These are phyloP conservation scores for Amanita muscaria DNA, from an alignment of 768 basidiomycete genomes.

Conservation along the genomic window DNA sequence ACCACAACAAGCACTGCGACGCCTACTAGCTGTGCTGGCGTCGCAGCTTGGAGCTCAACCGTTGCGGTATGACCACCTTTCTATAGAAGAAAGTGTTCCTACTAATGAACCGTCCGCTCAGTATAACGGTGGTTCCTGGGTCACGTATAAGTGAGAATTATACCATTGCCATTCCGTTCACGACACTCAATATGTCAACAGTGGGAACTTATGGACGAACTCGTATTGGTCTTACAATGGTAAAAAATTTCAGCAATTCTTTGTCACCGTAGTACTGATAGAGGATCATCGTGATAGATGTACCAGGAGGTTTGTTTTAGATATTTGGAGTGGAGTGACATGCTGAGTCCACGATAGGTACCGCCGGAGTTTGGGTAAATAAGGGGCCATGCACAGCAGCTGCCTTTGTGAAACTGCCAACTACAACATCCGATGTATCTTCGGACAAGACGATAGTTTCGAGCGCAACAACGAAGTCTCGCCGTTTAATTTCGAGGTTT, in stretches of 20 bases:
- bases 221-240: slow-evolving; percentile 40
- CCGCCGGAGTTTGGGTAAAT: slow-evolving; percentile 27
- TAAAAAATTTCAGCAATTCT: slow-evolving; percentile 1
- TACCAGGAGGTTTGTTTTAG: slow-evolving; percentile 21
- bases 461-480: no score
- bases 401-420: background rate
- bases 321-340: background rate
- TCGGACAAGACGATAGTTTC: no score
- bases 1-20: slow-evolving; percentile 12
- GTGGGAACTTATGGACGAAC: slow-evolving; percentile 43
- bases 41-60: slow-evolving; percentile 31
- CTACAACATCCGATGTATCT: no score
- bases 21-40: slow-evolving; percentile 28
- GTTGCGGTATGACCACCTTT: slow-evolving; percentile 26
- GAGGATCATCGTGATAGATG: slow-evolving; percentile 12
- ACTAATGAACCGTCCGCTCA: slow-evolving; percentile 11
- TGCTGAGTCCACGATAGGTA: slow-evolving; percentile 13
- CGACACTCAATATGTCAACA: slow-evolving; percentile 14
- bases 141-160: slow-evolving; percentile 28
- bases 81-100: background rate
- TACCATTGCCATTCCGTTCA: background rate
- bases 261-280: background rate
- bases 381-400: slow-evolving; percentile 20
- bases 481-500: no score
- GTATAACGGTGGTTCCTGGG: slow-evolving; percentile 36